phyloP scores from a whole-genome alignment of 177 flowering plant genomes.

The Vitis hybrid region DNA sequence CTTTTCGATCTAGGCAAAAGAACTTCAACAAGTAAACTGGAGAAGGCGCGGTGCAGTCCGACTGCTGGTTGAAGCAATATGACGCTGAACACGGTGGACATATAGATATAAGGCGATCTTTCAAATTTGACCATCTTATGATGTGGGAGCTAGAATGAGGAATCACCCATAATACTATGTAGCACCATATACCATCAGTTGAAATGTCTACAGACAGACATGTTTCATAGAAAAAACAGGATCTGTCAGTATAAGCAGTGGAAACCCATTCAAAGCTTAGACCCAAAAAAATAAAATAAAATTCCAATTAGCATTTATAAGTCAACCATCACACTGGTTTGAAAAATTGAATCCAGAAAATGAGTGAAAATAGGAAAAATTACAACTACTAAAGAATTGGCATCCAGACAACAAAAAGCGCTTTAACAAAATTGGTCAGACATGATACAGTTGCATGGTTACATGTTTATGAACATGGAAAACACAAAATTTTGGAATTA shows the following conservation, averaged over 20 bases:
- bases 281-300: neutral
- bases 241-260: neutral
- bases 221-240: neutral
- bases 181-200: constrained; percentile 94
- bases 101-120: constrained; percentile 57
- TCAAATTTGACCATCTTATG: constrained; percentile 65
- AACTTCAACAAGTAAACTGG: constrained; percentile 62
- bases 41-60: constrained; percentile 31
- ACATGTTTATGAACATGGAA: too few species aligned
- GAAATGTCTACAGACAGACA: constrained; percentile 54
- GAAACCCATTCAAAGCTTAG: too few species aligned
- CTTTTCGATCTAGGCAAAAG: constrained; percentile 62
- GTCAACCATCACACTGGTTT: too few species aligned
- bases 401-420: too few species aligned
- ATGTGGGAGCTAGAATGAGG: constrained; percentile 35
- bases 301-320: too few species aligned
- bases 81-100: constrained; percentile 59
- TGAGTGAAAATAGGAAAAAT: too few species aligned
- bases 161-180: constrained; percentile 71
- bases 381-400: too few species aligned
- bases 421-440: too few species aligned
- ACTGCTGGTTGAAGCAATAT: constrained; percentile 34
- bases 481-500: too few species aligned
- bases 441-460: too few species aligned
- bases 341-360: too few species aligned